Base-by-base conservation (phyloP, 306 rosid genomes). In the Castanea mollissima region DNA sequence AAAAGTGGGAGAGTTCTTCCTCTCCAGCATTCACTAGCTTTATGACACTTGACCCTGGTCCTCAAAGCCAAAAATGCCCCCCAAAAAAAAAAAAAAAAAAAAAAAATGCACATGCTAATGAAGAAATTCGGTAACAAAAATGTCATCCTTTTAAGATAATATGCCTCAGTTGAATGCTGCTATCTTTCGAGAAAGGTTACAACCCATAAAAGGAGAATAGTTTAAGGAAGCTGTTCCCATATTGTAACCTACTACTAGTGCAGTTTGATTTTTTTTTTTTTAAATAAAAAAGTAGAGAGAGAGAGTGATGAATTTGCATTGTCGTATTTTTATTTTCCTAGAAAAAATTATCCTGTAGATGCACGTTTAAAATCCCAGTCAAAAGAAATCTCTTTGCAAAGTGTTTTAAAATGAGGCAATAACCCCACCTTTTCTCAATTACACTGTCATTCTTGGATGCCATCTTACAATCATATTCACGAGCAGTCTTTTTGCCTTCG, bases 1-100 rank as follows among this genome's bases (percentile, higher is more conserved):
- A 78, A 83, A 83, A 78, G 74, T 82, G 19, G 57, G 71, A 78
- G 76, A 74, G 23, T 75, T 58, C 13, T 46, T 72, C 88, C 81
- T 46, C 1, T 78, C 90, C 88, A 80, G 88, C 86, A 77, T 58
- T 70, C 58, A 19, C 34, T 6, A 4, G 10, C 5, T 72, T 38
- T 51, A 16, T 52, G 27, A 32, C 15, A 27, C 2, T 16, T 15
- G 60, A 35, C 18, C 6, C 58, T 5, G 59, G 12, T 60, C 81
- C 77, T 74, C 9, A 27, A 69, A 27, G 76, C 71, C 67, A 1
- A 31, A 20, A 18, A 34, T 11, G 27, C 16, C 15, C 49, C 6
- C 35, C 0, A 0, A 32, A 38, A 38, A 38, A 38, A 7, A 38
- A 35, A 6, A 38, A 0, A 32, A 38, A 38, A 38, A 38, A 7